Evolutionary conservation across 305 asterid genomes (phyloP).

Genomic region (Rubia tinctorum): DNA sequence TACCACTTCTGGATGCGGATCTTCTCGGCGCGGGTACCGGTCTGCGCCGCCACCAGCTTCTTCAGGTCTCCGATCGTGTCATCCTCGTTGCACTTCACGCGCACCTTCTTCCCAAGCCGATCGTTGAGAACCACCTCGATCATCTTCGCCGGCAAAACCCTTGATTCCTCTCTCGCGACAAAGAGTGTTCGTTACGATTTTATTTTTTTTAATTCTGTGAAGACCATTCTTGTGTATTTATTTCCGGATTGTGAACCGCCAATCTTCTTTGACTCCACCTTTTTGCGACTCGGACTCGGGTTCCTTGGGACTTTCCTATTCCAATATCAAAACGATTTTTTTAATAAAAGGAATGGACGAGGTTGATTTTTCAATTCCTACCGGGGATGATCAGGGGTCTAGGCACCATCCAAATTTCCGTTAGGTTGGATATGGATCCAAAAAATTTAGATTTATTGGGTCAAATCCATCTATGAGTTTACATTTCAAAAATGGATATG

Average conservation of each 20-base stretch:
- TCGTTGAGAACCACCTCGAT: conserved; percentile 93
- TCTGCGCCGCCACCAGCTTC: conserved; percentile 96
- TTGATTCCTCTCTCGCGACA: background rate
- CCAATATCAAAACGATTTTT: background rate
- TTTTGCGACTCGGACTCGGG: background rate
- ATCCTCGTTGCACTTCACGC: conserved; percentile 93
- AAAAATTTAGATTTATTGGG: too few relatives aligned
- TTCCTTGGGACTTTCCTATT: background rate
- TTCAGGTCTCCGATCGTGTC: conserved; percentile 88
- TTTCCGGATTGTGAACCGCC: background rate
- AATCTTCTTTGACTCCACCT: background rate
- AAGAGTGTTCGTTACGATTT: too few relatives aligned
- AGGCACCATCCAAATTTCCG: too few relatives aligned
- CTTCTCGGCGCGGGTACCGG: conserved; percentile 84
- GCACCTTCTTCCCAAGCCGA: conserved; percentile 92
- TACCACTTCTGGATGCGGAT: conserved; percentile 94
- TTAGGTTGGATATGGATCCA: too few relatives aligned
- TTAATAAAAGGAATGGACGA: too few relatives aligned
- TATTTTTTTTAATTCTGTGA: background rate
- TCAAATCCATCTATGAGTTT: too few relatives aligned
- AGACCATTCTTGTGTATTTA: background rate
- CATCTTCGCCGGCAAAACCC: conserved; percentile 37
- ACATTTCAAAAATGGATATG: too few relatives aligned
- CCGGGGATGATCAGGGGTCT: too few relatives aligned
- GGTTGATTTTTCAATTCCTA: too few relatives aligned